Percentiles rank a stretch among this genome's conserved stretches.
Evolutionary conservation across 306 rosid genomes (phyloP).

Genomic region (Quercus bicolor): DNA sequence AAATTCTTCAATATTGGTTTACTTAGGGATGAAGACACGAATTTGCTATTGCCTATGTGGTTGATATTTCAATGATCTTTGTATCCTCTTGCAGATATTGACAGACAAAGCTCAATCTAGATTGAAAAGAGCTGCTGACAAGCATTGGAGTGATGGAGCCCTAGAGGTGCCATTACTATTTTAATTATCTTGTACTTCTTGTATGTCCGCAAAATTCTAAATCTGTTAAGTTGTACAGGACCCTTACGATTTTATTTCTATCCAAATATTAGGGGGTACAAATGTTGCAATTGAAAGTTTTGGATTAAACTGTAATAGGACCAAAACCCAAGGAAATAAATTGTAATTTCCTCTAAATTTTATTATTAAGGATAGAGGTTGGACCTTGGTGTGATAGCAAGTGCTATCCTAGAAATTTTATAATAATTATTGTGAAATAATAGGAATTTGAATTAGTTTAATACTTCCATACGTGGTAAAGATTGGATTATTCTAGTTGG

Average conservation of each 20-base stretch:
- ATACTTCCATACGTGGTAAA: not conserved
- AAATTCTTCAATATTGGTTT: constrained; percentile 14
- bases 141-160: constrained; percentile 99
- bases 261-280: no score
- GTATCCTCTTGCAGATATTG: constrained; percentile 47
- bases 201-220: not conserved
- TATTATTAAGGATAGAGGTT: no score
- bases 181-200: not conserved
- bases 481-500: not conserved
- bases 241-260: no score
- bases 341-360: no score
- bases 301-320: no score
- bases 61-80: constrained; percentile 5
- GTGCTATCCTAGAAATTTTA: no score
- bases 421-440: no score
- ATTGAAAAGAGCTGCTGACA: constrained; percentile 83
- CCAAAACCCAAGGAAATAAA: no score
- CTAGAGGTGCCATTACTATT: constrained; percentile 62
- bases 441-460: not conserved
- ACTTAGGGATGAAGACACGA: constrained; percentile 17
- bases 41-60: constrained; percentile 6
- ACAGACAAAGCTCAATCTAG: constrained; percentile 74
- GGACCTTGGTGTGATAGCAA: no score
- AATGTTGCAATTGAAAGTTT: no score
- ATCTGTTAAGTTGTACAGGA: no score